Base-by-base conservation (phyloP, 805 yeast species). In the Yamadazyma olivae region DNA sequence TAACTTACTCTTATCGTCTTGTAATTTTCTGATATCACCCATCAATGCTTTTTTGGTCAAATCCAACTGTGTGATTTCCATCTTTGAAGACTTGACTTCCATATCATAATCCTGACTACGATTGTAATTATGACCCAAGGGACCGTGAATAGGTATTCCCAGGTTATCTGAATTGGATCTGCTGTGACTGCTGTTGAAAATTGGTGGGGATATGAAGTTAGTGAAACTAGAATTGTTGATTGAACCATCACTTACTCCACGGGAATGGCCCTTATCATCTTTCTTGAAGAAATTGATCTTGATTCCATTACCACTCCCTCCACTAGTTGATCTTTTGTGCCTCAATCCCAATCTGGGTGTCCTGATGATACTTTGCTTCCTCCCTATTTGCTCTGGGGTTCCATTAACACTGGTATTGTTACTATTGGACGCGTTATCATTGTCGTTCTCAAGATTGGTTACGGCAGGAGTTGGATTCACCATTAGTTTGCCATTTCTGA, bases 111-210 rank as follows among this genome's bases (percentile, higher is more conserved):
- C 33, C 17, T 23, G 17, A 36, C 39, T 31, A 21, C 25, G 27
- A 21, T 27, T 35, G 5, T 9, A 7, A 6, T 6, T 9, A 17
- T 31, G 27, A 31, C 20, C 18, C 15, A 27, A 16, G n/a, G n/a
- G n/a, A 6, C 30, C 35, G 23, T 30, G 34, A 23, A 15, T 38
- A 35, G n/a, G 57, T 56, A 17, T 39, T 15, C 8, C 14, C 14
- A 15, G 39, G 56, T 24, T 8, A 36, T 72, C 78, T 2, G 77
- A 70, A 1, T 64, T 53, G 1, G 75, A 63, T 40, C 78, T 57
- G 5, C 47, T 36, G 45, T 74, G 78, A n/a, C 57, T 43, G 6
- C 50, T 37, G 13, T 41, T 38, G 3, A 76, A 74, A 22, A 73
- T 46, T 13, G 75, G 74, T 1, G 79, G 75, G 0, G 79, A 67